These are phyloP conservation scores for Porodaedalea pini DNA, from an alignment of 1,284 basidiomycete genomes.

Conservation along the genomic window DNA sequence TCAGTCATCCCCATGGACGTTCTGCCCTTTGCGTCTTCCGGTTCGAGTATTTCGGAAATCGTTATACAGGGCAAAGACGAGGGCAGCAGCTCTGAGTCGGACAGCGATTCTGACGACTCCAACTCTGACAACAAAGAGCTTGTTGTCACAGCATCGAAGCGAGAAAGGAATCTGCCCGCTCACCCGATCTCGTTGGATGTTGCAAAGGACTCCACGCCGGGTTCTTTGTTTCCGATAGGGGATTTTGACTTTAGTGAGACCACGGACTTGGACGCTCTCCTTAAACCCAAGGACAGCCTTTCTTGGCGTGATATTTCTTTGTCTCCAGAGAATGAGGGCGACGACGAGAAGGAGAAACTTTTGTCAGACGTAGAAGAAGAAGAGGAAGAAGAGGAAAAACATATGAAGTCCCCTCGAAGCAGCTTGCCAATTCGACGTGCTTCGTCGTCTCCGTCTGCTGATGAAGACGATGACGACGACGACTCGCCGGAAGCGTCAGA, in stretches of 20 bases:
- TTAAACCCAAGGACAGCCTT: not conserved
- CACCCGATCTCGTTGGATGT: not conserved
- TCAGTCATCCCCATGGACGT: too few species aligned
- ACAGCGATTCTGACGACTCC: slow-evolving; percentile 4
- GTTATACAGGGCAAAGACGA: slow-evolving; percentile 32
- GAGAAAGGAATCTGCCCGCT: not conserved
- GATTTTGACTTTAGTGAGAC: not conserved
- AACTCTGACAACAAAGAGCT: not conserved
- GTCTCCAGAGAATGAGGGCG: not conserved
- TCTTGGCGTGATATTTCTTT: slow-evolving; percentile 3
- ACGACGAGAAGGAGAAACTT: not conserved
- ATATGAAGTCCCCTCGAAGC: slow-evolving; percentile 2
- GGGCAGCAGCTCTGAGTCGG: slow-evolving; percentile 32
- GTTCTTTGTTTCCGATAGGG: not conserved
- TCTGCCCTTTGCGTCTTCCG: slow-evolving; percentile 20
- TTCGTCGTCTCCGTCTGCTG: not conserved
- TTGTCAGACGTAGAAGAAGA: slow-evolving; percentile 16
- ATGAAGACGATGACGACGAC: slow-evolving; percentile 8
- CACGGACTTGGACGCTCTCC: slow-evolving; percentile 4
- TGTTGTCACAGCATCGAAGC: not conserved
- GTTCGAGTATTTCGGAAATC: slow-evolving; percentile 30
- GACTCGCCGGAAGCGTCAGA: slow-evolving; percentile 7
- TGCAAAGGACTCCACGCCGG: too few species aligned
- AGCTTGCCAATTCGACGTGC: not conserved
- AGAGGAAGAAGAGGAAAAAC: not conserved